A percentile compares a stretch with the other conserved stretches of the same genome.
phyloP scores from a whole-genome alignment of 176 grass and related monocot species.

The Musa troglodytarum region DNA sequence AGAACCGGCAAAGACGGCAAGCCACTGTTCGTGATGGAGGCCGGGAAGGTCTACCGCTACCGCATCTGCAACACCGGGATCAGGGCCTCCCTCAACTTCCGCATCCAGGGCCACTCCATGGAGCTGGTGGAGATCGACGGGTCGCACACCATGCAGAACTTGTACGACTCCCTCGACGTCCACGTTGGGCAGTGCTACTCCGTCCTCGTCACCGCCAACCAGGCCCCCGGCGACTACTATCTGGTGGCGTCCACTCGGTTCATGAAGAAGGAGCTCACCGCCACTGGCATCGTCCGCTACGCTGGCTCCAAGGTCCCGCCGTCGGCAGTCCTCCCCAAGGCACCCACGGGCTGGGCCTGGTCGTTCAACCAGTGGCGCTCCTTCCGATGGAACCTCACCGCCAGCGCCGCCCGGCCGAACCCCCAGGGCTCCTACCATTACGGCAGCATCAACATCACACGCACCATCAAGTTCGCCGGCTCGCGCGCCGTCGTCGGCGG shows the following conservation, averaged over 20 bases:
- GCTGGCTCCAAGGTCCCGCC: constrained; percentile 51
- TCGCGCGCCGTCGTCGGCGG: constrained; percentile 32
- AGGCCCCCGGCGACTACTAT: constrained; percentile 61
- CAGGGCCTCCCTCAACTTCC: constrained; percentile 62
- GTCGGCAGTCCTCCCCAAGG: constrained; percentile 40
- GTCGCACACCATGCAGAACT: constrained; percentile 87
- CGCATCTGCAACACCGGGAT: constrained; percentile 87
- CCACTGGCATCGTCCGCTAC: constrained; percentile 50
- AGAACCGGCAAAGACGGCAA: constrained; percentile 22
- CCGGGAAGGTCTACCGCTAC: constrained; percentile 68
- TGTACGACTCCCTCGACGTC: constrained; percentile 61
- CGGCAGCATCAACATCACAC: constrained; percentile 83
- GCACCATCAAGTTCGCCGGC: constrained; percentile 69
- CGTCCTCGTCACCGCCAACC: constrained; percentile 60
- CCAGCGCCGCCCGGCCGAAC: constrained; percentile 90
- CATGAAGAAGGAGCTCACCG: constrained; percentile 40
- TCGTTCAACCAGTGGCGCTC: constrained; percentile 86
- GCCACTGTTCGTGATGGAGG: constrained; percentile 61
- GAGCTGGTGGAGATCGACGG: constrained; percentile 89
- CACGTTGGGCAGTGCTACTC: constrained; percentile 84
- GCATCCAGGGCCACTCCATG: constrained; percentile 52
- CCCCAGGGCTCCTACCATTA: constrained; percentile 96
- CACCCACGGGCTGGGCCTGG: constrained; percentile 65
- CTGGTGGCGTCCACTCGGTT: constrained; percentile 65
- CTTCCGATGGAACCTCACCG: constrained; percentile 91